These are phyloP conservation scores for Phyllosticta citrichinensis DNA, from an alignment of 2,329 filamentous ascomycete genomes.

Conservation along the genomic window DNA sequence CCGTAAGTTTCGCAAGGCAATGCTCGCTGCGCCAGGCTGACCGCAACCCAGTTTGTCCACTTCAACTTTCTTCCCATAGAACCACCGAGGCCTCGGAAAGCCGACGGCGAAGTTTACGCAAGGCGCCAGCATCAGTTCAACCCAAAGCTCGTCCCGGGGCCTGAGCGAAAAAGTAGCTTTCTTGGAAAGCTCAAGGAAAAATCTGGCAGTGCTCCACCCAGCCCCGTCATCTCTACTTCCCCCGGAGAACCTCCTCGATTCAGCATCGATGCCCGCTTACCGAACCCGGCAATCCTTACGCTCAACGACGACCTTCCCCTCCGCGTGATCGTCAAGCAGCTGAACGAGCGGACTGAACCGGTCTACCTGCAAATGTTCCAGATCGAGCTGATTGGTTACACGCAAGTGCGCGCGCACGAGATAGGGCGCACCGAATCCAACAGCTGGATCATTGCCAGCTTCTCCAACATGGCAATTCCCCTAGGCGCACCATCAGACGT, in stretches of 20 bases:
- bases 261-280: slow-evolving; percentile 73
- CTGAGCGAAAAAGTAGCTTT: slow-evolving; percentile 45
- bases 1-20: slow-evolving; percentile 18
- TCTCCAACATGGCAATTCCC: slow-evolving; percentile 60
- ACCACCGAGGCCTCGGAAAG: slow-evolving; percentile 59
- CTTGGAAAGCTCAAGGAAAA: slow-evolving; percentile 39
- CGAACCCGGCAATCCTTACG: slow-evolving; percentile 78
- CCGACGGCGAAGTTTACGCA: slow-evolving; percentile 74
- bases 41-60: slow-evolving; percentile 15
- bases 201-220: background rate
- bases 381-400: slow-evolving; percentile 71
- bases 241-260: slow-evolving; percentile 40
- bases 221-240: slow-evolving; percentile 9
- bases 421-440: slow-evolving; percentile 59
- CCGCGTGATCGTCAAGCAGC: slow-evolving; percentile 67
- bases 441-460: slow-evolving; percentile 66
- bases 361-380: slow-evolving; percentile 72
- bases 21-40: background rate
- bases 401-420: slow-evolving; percentile 68
- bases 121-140: slow-evolving; percentile 56
- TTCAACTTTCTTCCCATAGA: slow-evolving; percentile 92
- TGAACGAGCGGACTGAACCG: slow-evolving; percentile 56
- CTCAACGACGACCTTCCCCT: slow-evolving; percentile 81
- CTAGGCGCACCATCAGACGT: slow-evolving; percentile 51
- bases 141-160: slow-evolving; percentile 22